Evolutionary conservation across 768 basidiomycete genomes (phyloP).

Genomic region (Xerocomus spinulosus): DNA sequence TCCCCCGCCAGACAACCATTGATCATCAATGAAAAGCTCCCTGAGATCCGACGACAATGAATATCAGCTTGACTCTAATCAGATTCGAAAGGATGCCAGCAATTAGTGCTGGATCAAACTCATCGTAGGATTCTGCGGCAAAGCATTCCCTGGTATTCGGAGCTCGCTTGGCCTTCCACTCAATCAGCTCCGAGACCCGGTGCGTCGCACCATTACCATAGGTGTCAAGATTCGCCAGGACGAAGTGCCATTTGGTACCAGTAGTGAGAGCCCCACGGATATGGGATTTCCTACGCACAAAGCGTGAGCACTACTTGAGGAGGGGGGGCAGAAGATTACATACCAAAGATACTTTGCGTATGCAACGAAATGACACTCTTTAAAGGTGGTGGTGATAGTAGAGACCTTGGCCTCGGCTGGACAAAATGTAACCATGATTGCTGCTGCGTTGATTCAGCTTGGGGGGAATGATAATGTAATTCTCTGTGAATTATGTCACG

Average conservation of each 20-base stretch:
- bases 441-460: neutral
- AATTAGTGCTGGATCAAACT: neutral
- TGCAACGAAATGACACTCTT: neutral
- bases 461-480: neutral
- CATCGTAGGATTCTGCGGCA: neutral
- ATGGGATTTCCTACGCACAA: neutral
- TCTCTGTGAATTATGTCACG: neutral
- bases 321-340: neutral
- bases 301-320: neutral
- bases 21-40: neutral
- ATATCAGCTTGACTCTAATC: neutral
- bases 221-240: neutral
- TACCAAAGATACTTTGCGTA: neutral
- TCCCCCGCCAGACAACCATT: neutral
- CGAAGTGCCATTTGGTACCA: neutral
- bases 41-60: neutral
- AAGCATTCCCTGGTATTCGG: neutral
- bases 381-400: neutral
- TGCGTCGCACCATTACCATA: neutral
- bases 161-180: neutral
- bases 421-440: neutral
- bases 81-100: neutral
- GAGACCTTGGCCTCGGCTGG: neutral
- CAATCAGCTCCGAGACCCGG: neutral
- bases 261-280: slow-evolving; percentile 1